Base-by-base conservation (phyloP, 306 rosid genomes). In the Alnus rubra region DNA sequence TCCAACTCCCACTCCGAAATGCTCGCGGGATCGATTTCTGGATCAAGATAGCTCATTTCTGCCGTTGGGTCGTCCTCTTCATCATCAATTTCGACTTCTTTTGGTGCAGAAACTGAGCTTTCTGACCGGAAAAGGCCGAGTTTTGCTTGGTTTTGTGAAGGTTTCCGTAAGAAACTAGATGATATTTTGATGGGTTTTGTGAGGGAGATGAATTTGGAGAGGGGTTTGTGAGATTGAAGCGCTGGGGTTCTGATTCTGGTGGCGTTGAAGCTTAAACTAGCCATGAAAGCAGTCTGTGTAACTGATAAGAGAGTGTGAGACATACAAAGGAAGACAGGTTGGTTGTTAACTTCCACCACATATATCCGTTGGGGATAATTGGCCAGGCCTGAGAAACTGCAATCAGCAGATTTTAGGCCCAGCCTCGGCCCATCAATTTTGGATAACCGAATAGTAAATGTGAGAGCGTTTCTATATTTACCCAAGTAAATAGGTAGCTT, bases 1-100 rank as follows among this genome's bases (percentile, higher is more conserved):
- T 95, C 99, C 54, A 95, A 63, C 28, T 95, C 99, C 99, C 99
- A 92, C 76, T 90, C 97, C 11, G 80, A 78, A n/a, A 95, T 76
- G 74, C 84, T 80, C 51, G 78, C 81, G 23, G 93, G 89, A 42
- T 91, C 94, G 5, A 88, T 83, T 80, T 88, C 94, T 0, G 97
- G 87, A 73, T 95, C 98, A 8, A 95, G 86, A 74, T 81, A 95
- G 76, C 92, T 82, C 51, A 89, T 47, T 70, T 95, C 99, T 42
- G 69, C 84, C 10, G 97, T 92, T 49, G 98, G 98, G 78, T 95
- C 97, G 13, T 88, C 90, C 9, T 83, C 87, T 44, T 62, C 74
- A 0, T 86, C 84, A 1, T 72, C 78, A 5, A 79, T 3, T 74
- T 73, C 82, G n/a, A 78, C 83, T n/a, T 84, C 91, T 30, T 86